phyloP scores from a whole-genome alignment of 2,329 filamentous ascomycete genomes.

The Bipolaris sorokiniana region DNA sequence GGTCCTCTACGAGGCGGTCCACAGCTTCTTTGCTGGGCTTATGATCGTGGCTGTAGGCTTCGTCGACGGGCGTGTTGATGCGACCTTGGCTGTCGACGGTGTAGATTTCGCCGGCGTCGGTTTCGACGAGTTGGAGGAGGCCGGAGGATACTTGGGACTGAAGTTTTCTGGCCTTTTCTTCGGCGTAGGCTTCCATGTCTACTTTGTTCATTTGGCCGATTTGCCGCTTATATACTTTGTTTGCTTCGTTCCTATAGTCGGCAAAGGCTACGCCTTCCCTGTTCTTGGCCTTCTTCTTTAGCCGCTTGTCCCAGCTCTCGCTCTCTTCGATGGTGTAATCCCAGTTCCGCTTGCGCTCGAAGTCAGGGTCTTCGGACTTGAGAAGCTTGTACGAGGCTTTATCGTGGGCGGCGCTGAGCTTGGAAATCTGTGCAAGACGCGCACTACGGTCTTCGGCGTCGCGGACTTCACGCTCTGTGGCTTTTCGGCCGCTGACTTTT shows the following conservation, averaged over 20 bases:
- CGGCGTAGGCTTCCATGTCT: conserved; percentile 83
- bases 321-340: conserved; percentile 97
- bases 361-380: conserved; percentile 91
- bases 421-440: conserved; percentile 66
- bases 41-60: conserved; percentile 79
- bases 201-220: conserved; percentile 72
- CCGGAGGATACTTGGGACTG: conserved; percentile 84
- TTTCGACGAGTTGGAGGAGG: conserved; percentile 91
- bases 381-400: conserved; percentile 91
- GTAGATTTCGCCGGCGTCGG: conserved; percentile 84
- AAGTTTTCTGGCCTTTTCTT: conserved; percentile 82
- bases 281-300: conserved; percentile 82
- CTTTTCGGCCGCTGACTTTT: conserved; percentile 62
- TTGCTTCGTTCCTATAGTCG: conserved; percentile 85
- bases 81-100: conserved; percentile 89
- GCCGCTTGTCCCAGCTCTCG: conserved; percentile 89
- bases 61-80: conserved; percentile 89
- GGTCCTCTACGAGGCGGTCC: conserved; percentile 83
- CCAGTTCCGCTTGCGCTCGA: conserved; percentile 97
- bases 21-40: conserved; percentile 86
- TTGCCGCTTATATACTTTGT: conserved; percentile 93
- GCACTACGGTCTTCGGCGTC: conserved; percentile 39
- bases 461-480: conserved; percentile 59
- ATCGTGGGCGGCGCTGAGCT: conserved; percentile 83
- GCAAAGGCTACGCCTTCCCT: conserved; percentile 87